phyloP scores from a whole-genome alignment of 306 rosid genomes.

The Luffa acutangula region DNA sequence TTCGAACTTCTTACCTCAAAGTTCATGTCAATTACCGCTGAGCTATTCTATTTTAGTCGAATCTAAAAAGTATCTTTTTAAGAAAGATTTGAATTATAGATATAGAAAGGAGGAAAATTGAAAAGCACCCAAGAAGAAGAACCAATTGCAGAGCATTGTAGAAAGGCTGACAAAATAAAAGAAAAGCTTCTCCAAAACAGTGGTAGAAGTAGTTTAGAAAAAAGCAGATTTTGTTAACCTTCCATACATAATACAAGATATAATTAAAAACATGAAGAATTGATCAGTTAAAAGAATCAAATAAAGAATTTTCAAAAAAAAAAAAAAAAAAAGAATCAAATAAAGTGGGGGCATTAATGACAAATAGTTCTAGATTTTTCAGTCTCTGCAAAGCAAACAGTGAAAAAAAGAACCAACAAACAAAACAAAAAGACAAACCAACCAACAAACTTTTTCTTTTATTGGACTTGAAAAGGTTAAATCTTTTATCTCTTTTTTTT shows the following conservation, averaged over 20 bases:
- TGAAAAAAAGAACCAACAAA: background rate
- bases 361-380: slow-evolving; percentile 7
- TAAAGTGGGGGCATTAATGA: background rate
- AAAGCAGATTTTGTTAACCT: background rate
- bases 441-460: background rate
- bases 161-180: background rate
- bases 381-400: background rate
- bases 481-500: background rate
- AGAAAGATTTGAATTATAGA: background rate
- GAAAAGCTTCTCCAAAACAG: background rate
- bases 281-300: background rate
- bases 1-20: no score
- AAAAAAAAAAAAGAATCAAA: background rate
- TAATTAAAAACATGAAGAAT: background rate
- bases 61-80: no score
- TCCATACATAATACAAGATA: background rate
- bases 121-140: background rate
- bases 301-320: no score
- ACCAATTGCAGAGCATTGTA: background rate
- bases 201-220: background rate
- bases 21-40: no score
- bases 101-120: background rate
- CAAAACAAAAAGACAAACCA: background rate
- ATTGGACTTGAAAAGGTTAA: background rate
- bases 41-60: no score